These are phyloP conservation scores for Termitomyces sp. DNA, from an alignment of 768 basidiomycete genomes.

Conservation along the genomic window DNA sequence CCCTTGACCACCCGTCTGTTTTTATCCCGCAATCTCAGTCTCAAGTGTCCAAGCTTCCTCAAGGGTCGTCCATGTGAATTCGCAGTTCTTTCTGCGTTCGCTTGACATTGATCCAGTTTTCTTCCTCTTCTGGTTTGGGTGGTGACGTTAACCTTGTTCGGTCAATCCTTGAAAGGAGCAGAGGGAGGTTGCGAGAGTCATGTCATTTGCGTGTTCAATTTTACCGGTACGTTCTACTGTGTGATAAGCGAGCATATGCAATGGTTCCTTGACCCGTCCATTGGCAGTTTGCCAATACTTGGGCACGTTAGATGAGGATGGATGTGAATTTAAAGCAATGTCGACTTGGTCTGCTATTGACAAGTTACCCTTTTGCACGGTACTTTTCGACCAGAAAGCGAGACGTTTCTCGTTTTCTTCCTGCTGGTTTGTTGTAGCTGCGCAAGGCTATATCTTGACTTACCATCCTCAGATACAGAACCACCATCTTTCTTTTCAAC, in stretches of 20 bases:
- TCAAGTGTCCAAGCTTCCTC: too few species aligned
- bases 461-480: too few species aligned
- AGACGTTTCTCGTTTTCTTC: too few species aligned
- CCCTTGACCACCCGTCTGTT: too few species aligned
- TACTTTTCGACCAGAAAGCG: too few species aligned
- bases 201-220: conserved; percentile 9
- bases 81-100: background rate
- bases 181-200: conserved; percentile 13
- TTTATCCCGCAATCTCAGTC: too few species aligned
- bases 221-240: background rate
- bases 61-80: too few species aligned
- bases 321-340: conserved; percentile 4
- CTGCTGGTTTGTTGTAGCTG: too few species aligned
- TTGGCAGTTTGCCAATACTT: conserved; percentile 23
- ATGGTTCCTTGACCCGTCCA: background rate
- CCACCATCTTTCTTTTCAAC: too few species aligned
- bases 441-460: too few species aligned
- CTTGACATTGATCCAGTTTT: background rate
- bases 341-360: background rate
- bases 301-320: conserved; percentile 36
- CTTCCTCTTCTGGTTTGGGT: too few species aligned
- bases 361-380: too few species aligned
- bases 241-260: background rate
- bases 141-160: background rate
- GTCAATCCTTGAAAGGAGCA: conserved; percentile 11